Evolutionary conservation across 1,284 basidiomycete genomes (phyloP).

Genomic region (Sphagnurus paluster): DNA sequence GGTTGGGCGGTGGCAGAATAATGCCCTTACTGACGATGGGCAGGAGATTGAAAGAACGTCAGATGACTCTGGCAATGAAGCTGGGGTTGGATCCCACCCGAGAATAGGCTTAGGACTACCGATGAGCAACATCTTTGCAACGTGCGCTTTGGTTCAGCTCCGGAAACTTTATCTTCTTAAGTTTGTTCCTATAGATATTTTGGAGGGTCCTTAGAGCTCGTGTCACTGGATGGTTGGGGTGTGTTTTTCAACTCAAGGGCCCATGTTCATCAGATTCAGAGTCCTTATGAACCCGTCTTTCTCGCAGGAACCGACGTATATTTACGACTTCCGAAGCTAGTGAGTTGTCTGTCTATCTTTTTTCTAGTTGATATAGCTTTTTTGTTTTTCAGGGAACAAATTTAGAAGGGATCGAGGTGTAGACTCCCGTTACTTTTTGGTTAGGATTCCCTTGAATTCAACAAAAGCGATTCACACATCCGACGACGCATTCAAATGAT

Average conservation of each 20-base stretch:
- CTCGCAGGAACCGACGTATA: slow-evolving; percentile 77
- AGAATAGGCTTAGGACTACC: slow-evolving; percentile 79
- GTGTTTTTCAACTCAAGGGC: slow-evolving; percentile 23
- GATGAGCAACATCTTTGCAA: slow-evolving; percentile 85
- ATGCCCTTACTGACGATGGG: slow-evolving; percentile 2
- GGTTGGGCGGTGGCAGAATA: slow-evolving; percentile 47
- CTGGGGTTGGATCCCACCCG: slow-evolving; percentile 53
- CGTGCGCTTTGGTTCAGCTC: slow-evolving; percentile 42
- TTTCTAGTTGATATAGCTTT: slow-evolving; percentile 7
- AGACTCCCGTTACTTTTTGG: neutral
- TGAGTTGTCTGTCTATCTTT: slow-evolving; percentile 35
- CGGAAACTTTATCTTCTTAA: neutral
- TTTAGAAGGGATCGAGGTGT: slow-evolving; percentile 79
- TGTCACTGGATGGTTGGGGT: slow-evolving; percentile 85
- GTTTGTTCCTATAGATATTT: slow-evolving; percentile 56
- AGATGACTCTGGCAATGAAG: slow-evolving; percentile 43
- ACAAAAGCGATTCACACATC: no score
- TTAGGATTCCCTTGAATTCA: neutral
- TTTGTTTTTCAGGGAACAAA: slow-evolving; percentile 66
- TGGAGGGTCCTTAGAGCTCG: slow-evolving; percentile 79
- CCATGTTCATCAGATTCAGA: slow-evolving; percentile 9
- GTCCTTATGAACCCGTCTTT: no score
- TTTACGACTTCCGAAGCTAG: slow-evolving; percentile 78
- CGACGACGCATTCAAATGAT: no score
- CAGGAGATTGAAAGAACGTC: slow-evolving; percentile 20